Percentiles rank a stretch among this genome's conserved stretches.
Evolutionary conservation across 1,139 yeast genomes (phyloP).

Genomic region (Scheffersomyces segobiensis): DNA sequence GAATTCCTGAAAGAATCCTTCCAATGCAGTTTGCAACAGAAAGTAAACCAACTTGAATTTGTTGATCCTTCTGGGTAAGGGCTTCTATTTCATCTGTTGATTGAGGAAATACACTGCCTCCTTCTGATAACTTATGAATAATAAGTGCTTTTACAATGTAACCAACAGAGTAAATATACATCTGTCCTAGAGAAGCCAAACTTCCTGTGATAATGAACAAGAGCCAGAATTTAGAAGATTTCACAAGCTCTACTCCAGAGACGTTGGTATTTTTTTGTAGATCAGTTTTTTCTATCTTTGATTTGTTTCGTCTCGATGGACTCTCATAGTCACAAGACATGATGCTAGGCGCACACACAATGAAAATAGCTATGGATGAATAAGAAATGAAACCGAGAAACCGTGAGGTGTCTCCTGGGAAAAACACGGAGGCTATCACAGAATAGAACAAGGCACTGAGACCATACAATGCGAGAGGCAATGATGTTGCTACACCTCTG

Average conservation of each 20-base stretch:
- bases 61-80: slow-evolving; percentile 50
- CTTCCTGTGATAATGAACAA: slow-evolving; percentile 47
- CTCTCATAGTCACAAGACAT: slow-evolving; percentile 42
- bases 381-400: slow-evolving; percentile 49
- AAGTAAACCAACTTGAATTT: slow-evolving; percentile 55
- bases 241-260: slow-evolving; percentile 27
- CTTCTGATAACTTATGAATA: slow-evolving; percentile 18
- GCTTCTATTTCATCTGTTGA: slow-evolving; percentile 22
- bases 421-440: slow-evolving; percentile 46
- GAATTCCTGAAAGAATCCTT: slow-evolving; percentile 50
- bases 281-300: background rate
- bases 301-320: slow-evolving; percentile 1
- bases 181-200: slow-evolving; percentile 59
- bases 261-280: background rate
- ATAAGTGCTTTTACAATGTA: slow-evolving; percentile 57
- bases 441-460: slow-evolving; percentile 60
- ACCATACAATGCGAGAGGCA: slow-evolving; percentile 61
- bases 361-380: slow-evolving; percentile 38
- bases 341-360: slow-evolving; percentile 49
- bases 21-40: slow-evolving; percentile 59
- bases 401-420: slow-evolving; percentile 51
- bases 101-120: slow-evolving; percentile 7
- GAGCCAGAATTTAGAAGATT: slow-evolving; percentile 48
- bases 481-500: slow-evolving; percentile 60
- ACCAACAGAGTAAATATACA: slow-evolving; percentile 64